Conservation (phyloP, 139 green algal genomes). For the Chlamydomonas sphaeroides region DNA sequence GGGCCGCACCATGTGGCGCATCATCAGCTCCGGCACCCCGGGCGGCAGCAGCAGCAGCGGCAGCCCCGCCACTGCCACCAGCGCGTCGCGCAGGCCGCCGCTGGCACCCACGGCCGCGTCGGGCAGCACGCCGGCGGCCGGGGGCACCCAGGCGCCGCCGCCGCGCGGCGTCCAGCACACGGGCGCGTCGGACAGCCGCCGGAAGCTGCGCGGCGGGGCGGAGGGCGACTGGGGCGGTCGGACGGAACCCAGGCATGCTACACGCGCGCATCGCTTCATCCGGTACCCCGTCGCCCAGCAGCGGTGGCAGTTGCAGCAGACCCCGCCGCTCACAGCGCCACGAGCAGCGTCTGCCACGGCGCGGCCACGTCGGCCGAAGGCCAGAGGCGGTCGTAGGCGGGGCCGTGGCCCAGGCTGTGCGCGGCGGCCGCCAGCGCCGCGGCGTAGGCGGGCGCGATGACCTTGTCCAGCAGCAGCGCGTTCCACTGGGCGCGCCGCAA, state of each 20-base stretch:
- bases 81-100: not conserved
- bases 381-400: slow-evolving; percentile 65
- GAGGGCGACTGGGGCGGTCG: no score
- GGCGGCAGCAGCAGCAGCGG: slow-evolving; percentile 46
- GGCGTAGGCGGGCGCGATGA: slow-evolving; percentile 67
- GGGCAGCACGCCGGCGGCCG: slow-evolving; percentile 39
- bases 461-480: slow-evolving; percentile 64
- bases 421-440: slow-evolving; percentile 61
- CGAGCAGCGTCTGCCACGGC: slow-evolving; percentile 68
- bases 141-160: slow-evolving; percentile 64
- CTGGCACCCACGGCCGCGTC: not conserved
- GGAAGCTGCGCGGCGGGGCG: slow-evolving; percentile 4
- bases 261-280: no score
- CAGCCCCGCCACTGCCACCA: slow-evolving; percentile 41
- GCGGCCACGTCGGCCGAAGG: slow-evolving; percentile 40
- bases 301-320: no score
- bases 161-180: slow-evolving; percentile 55
- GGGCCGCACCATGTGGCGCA: slow-evolving; percentile 33
- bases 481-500: slow-evolving; percentile 77
- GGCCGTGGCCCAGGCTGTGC: slow-evolving; percentile 51
- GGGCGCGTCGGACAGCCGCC: slow-evolving; percentile 18
- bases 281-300: no score
- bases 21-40: slow-evolving; percentile 45
- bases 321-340: not conserved
- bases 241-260: no score